phyloP scores from a whole-genome alignment of 1,139 yeast species.

The Yamadazyma aaseri region DNA sequence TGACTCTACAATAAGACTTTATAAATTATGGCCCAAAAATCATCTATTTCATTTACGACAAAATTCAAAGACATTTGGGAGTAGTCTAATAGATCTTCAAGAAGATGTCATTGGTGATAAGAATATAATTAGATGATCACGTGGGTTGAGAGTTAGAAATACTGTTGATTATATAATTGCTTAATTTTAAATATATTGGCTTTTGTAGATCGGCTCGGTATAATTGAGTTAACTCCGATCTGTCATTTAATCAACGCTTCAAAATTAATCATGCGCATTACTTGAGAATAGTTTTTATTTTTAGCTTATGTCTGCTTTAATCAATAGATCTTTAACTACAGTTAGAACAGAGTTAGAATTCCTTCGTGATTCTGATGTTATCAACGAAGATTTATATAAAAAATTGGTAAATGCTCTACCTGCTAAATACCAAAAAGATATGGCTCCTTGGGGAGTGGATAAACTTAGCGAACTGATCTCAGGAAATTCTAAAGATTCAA shows the following conservation, averaged over 20 bases:
- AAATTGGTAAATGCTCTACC: slow-evolving; percentile 59
- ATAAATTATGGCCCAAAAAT: slow-evolving; percentile 56
- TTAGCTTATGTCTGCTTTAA: slow-evolving; percentile 46
- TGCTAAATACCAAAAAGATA: slow-evolving; percentile 52
- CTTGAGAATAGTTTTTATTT: too few species aligned
- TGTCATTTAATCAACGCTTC: too few species aligned
- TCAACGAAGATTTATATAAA: slow-evolving; percentile 56
- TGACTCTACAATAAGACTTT: slow-evolving; percentile 74
- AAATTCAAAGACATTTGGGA: slow-evolving; percentile 2
- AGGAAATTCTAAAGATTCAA: not conserved
- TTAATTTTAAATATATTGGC: too few species aligned
- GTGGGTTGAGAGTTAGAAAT: too few species aligned
- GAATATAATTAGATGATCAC: slow-evolving; percentile 1
- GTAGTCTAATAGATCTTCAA: slow-evolving; percentile 3
- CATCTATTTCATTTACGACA: not conserved
- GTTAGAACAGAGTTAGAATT: slow-evolving; percentile 81
- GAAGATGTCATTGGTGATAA: slow-evolving; percentile 3
- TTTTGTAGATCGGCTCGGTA: too few species aligned
- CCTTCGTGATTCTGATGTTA: slow-evolving; percentile 72
- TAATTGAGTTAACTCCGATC: too few species aligned
- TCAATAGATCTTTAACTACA: slow-evolving; percentile 76
- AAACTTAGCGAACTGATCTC: slow-evolving; percentile 32
- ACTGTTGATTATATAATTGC: too few species aligned
- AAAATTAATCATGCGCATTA: too few species aligned
- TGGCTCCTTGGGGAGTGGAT: slow-evolving; percentile 49